Base-by-base conservation (phyloP, 1,284 basidiomycete genomes). In the Abortiporus biennis region DNA sequence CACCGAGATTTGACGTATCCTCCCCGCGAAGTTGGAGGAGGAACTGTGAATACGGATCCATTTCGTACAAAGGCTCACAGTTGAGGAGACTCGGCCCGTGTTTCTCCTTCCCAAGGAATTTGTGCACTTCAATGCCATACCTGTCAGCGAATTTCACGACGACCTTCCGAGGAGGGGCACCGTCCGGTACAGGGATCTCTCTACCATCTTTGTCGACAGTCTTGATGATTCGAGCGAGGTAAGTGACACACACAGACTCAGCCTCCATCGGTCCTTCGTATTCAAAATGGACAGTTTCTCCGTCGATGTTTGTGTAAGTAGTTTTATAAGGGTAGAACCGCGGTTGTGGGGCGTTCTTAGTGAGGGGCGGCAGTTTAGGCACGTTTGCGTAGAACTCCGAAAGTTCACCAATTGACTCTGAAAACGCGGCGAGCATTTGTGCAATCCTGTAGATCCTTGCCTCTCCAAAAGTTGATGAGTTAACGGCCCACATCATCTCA, bases 401-500 rank as follows among this genome's bases (percentile, higher is more conserved):
- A n/a, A n/a, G n/a, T n/a, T n/a, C n/a, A n/a, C n/a, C n/a, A n/a
- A n/a, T n/a, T n/a, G n/a, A n/a, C n/a, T n/a, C n/a, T n/a, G n/a
- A n/a, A n/a, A n/a, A n/a, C n/a, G n/a, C n/a, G n/a, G n/a, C n/a
- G n/a, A n/a, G n/a, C n/a, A n/a, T n/a, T n/a, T n/a, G n/a, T n/a
- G n/a, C n/a, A n/a, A n/a, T n/a, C n/a, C n/a, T 15, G 19, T 34
- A 15, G 6, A 17, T 16, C n/a, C 19, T 3, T 3, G n/a, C 16
- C 8, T 37, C 40, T 19, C 36, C 32, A 16, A 21, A 17, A 36
- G 17, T 29, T 20, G 42, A n/a, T 5, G 38, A 21, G n/a, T 15
- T 36, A 13, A 20, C 42, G 36, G 29, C 19, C 23, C 38, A 41
- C 19, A 46, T 33, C 15, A 29, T 23, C 36, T 53, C 53, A 1